phyloP scores from a whole-genome alignment of 106 monocot genomes.

The Narthecium ossifragum region DNA sequence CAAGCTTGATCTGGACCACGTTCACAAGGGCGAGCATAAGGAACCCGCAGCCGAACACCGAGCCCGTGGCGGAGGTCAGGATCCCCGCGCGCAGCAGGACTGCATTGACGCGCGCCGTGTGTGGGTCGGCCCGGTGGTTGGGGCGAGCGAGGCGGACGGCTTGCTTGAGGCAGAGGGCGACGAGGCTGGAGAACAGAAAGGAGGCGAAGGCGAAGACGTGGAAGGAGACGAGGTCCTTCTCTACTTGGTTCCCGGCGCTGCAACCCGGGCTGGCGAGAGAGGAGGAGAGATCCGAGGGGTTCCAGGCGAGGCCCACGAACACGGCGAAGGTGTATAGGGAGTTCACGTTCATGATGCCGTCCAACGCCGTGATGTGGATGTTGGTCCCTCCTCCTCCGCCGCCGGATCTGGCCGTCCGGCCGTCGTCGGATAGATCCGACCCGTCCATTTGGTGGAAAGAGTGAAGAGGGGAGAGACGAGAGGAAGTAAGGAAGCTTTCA shows the following conservation, averaged over 20 bases:
- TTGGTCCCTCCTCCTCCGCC: conserved; percentile 32
- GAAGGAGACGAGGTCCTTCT: conserved; percentile 56
- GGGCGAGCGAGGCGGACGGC: conserved; percentile 36
- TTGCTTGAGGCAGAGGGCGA: conserved; percentile 87
- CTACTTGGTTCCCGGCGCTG: conserved; percentile 26
- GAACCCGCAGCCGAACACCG: conserved; percentile 58
- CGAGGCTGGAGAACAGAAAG: conserved; percentile 86
- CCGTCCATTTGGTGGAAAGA: background rate
- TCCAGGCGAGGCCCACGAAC: conserved; percentile 79
- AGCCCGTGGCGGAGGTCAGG: conserved; percentile 45
- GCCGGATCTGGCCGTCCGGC: background rate
- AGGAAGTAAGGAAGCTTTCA: background rate
- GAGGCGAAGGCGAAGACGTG: conserved; percentile 77
- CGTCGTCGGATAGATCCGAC: background rate
- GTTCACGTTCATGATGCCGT: conserved; percentile 90
- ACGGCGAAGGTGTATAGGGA: conserved; percentile 88
- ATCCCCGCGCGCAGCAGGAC: conserved; percentile 46
- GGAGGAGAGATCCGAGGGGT: conserved; percentile 32
- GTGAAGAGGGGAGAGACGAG: background rate
- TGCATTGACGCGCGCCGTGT: conserved; percentile 28
- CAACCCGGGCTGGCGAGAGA: conserved; percentile 14
- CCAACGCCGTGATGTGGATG: conserved; percentile 83
- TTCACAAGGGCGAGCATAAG: conserved; percentile 74
- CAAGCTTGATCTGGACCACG: conserved; percentile 72
- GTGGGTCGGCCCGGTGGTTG: background rate